Evolutionary conservation across 352 stramenopile genomes (phyloP), one percentile per base, ranked within the genome.

Genomic region (Phytophthora colocasiae): DNA sequence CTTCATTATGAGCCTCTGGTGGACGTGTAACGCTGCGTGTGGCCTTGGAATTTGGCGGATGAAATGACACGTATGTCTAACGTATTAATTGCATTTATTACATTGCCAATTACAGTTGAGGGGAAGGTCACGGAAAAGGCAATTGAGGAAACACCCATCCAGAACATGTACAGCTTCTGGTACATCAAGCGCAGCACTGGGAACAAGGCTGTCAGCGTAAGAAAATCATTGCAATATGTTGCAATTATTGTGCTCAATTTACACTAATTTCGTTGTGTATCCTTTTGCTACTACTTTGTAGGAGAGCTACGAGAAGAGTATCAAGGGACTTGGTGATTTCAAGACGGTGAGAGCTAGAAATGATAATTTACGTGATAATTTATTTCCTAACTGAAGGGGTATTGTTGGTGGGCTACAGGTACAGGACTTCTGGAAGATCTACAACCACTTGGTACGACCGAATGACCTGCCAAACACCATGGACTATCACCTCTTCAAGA

Each of bases 271-370:
- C 49, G 12, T 66, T 54, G 34, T 36, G 31, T 4, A 36, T 36
- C 51, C 36, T 14, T 19, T 44, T 17, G 22, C 22, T 36, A 36
- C 31, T 31, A 31, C 27, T 31, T 41, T 72, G 22, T 52, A 94
- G 76, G 89, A 97, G 58, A 97, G 92, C 66, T 98, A 98, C 58
- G 91, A 98, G 64, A 97, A 97, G 61, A 97, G 91, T 58, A 98
- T 98, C 67, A 98, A 98, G 75, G 88, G 92, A 39, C 75, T 98
- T 14, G 89, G 87, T 38, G 87, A 93, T 44, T 98, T 98, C 69
- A 96, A 97, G 73, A 97, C 93, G 43, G 85, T 93, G 27, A 10
- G 78, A 24, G 36, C 10, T 51, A 1, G 8, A 22, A 17, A 8
- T 34, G 9, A 22, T 56, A 17, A 5, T 44, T 22, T 17, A 17